Evolutionary conservation across 495 filamentous ascomycete species (phyloP).

Genomic region (Hypoxylon fuscum): DNA sequence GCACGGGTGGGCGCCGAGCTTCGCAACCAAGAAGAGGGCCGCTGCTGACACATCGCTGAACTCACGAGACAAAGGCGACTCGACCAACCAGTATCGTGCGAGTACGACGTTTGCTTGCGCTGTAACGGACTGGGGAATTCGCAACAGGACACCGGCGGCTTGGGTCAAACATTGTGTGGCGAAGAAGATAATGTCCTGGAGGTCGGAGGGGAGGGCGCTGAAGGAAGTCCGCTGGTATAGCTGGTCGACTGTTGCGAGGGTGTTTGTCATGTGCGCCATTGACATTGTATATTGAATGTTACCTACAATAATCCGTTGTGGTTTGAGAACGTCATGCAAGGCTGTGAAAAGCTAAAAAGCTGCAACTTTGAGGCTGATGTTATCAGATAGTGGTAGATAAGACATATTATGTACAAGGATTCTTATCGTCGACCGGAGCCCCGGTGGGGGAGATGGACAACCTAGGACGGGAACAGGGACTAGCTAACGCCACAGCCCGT

Average conservation of each 20-base stretch:
- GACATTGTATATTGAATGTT: conserved; percentile 8
- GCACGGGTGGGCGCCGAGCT: conserved; percentile 79
- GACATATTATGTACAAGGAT: too few species aligned
- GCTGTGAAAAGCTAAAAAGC: conserved; percentile 30
- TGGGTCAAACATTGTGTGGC: conserved; percentile 82
- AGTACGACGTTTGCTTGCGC: conserved; percentile 89
- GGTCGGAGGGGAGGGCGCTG: conserved; percentile 75
- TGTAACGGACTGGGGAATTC: conserved; percentile 87
- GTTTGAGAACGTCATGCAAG: conserved; percentile 28
- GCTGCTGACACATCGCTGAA: conserved; percentile 80
- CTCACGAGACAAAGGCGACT: conserved; percentile 54
- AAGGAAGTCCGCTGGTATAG: conserved; percentile 63
- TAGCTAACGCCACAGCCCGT: conserved; percentile 27
- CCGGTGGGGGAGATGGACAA: neutral
- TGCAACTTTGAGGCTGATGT: conserved; percentile 37
- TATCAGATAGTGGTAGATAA: neutral
- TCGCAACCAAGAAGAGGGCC: conserved; percentile 81
- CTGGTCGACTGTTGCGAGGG: conserved; percentile 84
- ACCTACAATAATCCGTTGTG: conserved; percentile 3
- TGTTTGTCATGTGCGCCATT: conserved; percentile 76
- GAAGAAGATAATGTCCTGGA: conserved; percentile 77
- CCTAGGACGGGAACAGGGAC: neutral
- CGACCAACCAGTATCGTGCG: conserved; percentile 83
- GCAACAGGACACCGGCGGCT: conserved; percentile 83
- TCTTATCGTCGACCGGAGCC: conserved; percentile 14